Base-by-base conservation (phyloP, 371 early-diverging fungal species). In the Batrachochytrium dendrobatidis region DNA sequence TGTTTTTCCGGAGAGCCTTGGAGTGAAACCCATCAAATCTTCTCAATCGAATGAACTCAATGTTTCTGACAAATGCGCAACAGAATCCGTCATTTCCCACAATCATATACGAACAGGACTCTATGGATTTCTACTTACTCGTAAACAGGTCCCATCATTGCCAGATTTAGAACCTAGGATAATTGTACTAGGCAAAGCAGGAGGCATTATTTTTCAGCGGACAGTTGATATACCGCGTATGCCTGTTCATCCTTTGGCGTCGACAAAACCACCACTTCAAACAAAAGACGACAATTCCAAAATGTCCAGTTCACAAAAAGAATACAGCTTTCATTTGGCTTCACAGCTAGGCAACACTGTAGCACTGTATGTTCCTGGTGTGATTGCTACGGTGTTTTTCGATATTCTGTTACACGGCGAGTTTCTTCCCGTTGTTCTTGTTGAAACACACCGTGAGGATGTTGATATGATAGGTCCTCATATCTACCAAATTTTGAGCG, bases 31-130 rank as follows among this genome's bases (percentile, higher is more conserved):
- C n/a, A 39, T 20, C 39, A 39, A 39, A 39, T 20, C 39, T 17
- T 17, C 39, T 17, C 39, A 39, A 39, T 17, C 39, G 39, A 39
- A 39, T 15, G 39, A 39, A 15, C 39, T n/a, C n/a, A n/a, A n/a
- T n/a, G n/a, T n/a, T n/a, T n/a, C n/a, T 39, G 17, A 39, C 17
- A 39, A 39, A 39, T 17, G 39, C 39, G 15, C 20, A 20, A 20
- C 20, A 17, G 39, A 15, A 39, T 39, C 39, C 20, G 15, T 17
- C 10, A 24, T 24, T 32, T 6, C 5, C 6, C 46, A 30, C 7
- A 53, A 81, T 33, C 89, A 88, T 62, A 64, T 90, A 55, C 73
- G 90, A 49, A 90, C 92, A 3, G 91, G 91, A 1, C 68, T 89
- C 18, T 71, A 87, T 51, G 93, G 92, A 6, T 83, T 86, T 15